Evolutionary conservation across 495 filamentous ascomycete species (phyloP).

Genomic region (Pyronema omphalodes): DNA sequence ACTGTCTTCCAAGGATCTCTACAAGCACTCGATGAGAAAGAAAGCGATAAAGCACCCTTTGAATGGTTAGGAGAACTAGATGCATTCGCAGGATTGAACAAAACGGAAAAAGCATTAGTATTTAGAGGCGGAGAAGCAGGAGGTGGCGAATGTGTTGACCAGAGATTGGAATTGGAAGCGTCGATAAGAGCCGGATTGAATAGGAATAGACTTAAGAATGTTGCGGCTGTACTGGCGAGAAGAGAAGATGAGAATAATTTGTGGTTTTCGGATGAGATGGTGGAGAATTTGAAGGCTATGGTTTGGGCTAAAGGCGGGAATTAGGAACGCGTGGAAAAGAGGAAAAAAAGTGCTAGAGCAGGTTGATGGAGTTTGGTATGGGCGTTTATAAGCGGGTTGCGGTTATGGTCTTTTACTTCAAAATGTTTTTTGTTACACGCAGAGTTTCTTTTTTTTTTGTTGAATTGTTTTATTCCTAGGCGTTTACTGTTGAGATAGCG

Average conservation of each 20-base stretch:
- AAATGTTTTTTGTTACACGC: too few relatives aligned
- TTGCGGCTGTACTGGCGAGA: conserved; percentile 56
- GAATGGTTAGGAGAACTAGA: conserved; percentile 62
- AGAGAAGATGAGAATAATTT: conserved; percentile 26
- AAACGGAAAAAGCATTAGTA: conserved; percentile 58
- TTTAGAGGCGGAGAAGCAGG: conserved; percentile 35
- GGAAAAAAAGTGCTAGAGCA: too few relatives aligned
- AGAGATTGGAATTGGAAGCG: conserved; percentile 48
- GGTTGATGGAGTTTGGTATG: too few relatives aligned
- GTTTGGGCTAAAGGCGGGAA: conserved; percentile 27
- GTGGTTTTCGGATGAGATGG: conserved; percentile 27
- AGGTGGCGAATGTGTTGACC: conserved; percentile 48
- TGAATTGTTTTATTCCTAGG: too few relatives aligned
- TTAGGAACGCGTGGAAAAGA: too few relatives aligned
- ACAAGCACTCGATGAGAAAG: conserved; percentile 37
- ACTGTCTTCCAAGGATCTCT: conserved; percentile 61
- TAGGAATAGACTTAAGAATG: conserved; percentile 52
- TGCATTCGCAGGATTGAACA: conserved; percentile 45
- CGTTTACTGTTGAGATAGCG: too few relatives aligned
- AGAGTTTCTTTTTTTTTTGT: too few relatives aligned
- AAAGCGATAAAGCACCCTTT: conserved; percentile 31
- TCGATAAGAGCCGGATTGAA: conserved; percentile 40
- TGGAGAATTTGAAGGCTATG: conserved; percentile 37
- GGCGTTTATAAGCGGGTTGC: too few relatives aligned
- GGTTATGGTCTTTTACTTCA: too few relatives aligned